These are phyloP conservation scores for Porcisia deanei DNA, from an alignment of 208 protist genomes.

Conservation along the genomic window DNA sequence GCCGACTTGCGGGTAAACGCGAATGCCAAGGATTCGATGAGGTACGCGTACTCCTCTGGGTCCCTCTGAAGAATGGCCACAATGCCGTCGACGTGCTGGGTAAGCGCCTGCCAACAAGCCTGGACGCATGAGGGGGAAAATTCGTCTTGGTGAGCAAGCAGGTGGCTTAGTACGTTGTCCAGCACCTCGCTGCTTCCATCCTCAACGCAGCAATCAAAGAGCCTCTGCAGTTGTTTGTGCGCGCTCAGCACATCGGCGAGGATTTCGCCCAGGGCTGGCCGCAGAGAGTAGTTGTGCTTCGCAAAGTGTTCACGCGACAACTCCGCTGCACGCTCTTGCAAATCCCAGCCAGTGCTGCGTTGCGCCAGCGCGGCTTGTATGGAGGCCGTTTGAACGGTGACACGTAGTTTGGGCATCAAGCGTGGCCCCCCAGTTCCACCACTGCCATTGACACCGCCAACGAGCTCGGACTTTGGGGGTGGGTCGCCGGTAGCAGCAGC, in stretches of 20 bases:
- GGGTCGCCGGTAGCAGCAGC: neutral
- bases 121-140: slow-evolving; percentile 40
- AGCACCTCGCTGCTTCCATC: slow-evolving; percentile 33
- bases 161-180: slow-evolving; percentile 53
- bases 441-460: neutral
- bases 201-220: slow-evolving; percentile 30
- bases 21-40: slow-evolving; percentile 57
- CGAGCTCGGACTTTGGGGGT: neutral
- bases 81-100: slow-evolving; percentile 49
- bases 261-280: slow-evolving; percentile 49
- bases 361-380: slow-evolving; percentile 38
- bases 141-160: slow-evolving; percentile 53
- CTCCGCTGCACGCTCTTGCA: slow-evolving; percentile 17
- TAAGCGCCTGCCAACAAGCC: slow-evolving; percentile 57
- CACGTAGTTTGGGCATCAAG: slow-evolving; percentile 19
- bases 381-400: slow-evolving; percentile 45
- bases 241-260: slow-evolving; percentile 49
- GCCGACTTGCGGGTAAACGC: slow-evolving; percentile 49
- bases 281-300: slow-evolving; percentile 41
- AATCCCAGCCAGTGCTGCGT: slow-evolving; percentile 17
- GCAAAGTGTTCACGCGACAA: slow-evolving; percentile 48
- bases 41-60: slow-evolving; percentile 61
- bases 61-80: slow-evolving; percentile 46
- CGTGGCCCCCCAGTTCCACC: slow-evolving; percentile 7
- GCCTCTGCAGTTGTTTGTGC: slow-evolving; percentile 36